Conservation (phyloP, 2,329 filamentous ascomycete genomes). For the Xylaria sp. region DNA sequence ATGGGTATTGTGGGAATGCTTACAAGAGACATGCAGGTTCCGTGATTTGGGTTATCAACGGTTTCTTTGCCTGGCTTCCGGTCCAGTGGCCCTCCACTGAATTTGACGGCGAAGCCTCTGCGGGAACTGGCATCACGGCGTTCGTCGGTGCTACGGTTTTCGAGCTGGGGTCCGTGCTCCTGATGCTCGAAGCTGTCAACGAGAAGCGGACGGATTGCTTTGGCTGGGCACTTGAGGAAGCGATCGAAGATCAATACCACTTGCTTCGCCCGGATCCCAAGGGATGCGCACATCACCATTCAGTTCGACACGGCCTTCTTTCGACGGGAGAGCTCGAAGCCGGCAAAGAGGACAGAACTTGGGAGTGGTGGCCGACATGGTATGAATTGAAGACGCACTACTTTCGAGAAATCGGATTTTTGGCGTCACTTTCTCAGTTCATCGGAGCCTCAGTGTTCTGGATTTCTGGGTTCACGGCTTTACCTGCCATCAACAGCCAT, state of each 20-base stretch:
- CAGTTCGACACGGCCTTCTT: conserved; percentile 3
- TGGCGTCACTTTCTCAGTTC: conserved; percentile 30
- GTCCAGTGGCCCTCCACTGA: conserved; percentile 22
- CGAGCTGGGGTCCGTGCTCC: conserved; percentile 33
- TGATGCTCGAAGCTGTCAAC: conserved; percentile 36
- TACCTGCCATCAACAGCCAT: conserved; percentile 25
- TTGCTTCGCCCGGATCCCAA: conserved; percentile 24
- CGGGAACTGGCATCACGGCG: conserved; percentile 30
- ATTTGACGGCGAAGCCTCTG: conserved; percentile 23
- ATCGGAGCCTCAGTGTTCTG: conserved; percentile 34
- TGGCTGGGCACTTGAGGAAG: conserved; percentile 35
- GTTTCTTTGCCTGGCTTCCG: conserved; percentile 34
- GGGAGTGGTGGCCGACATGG: conserved; percentile 35
- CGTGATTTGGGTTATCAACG: conserved; percentile 36
- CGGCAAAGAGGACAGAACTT: conserved; percentile 13
- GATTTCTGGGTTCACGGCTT: conserved; percentile 34
- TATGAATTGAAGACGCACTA: conserved; percentile 32
- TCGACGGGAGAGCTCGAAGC: neutral
- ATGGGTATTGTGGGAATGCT: neutral
- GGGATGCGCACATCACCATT: conserved; percentile 32
- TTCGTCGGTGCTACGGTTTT: conserved; percentile 35
- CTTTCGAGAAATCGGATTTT: conserved; percentile 32
- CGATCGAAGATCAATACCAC: conserved; percentile 14
- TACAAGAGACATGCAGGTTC: conserved; percentile 24
- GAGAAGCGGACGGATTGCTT: conserved; percentile 32